Conservation (phyloP, 768 basidiomycete genomes). For the Holtermannia corniformis region DNA sequence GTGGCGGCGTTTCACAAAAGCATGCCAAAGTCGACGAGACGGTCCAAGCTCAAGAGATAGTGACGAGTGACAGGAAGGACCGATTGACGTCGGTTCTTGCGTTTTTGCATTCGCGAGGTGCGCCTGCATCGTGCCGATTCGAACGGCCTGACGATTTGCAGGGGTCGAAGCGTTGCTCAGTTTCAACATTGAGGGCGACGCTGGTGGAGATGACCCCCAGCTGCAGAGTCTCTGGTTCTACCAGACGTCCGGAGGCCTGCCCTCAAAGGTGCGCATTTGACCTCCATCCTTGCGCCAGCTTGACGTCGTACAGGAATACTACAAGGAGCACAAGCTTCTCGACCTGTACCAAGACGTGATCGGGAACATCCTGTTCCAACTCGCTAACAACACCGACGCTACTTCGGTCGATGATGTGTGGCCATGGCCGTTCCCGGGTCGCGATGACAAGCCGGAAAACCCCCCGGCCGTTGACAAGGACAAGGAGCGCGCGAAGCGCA, state of each 20-base stretch:
- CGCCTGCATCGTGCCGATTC: constrained; percentile 13
- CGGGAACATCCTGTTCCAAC: constrained; percentile 54
- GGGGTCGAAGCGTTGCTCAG: constrained; percentile 68
- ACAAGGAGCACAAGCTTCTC: constrained; percentile 62
- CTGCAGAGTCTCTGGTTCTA: constrained; percentile 75
- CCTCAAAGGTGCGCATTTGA: constrained; percentile 57
- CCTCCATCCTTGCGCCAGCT: neutral
- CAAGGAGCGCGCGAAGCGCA: constrained; percentile 50
- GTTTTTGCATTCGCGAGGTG: constrained; percentile 78
- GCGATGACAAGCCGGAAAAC: constrained; percentile 7
- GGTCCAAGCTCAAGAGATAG: constrained; percentile 5
- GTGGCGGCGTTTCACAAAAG: neutral
- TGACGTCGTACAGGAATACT: constrained; percentile 69
- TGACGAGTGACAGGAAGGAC: constrained; percentile 23
- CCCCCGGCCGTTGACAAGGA: constrained; percentile 19
- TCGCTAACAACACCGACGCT: constrained; percentile 45
- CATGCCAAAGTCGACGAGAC: constrained; percentile 1
- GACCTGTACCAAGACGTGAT: constrained; percentile 62
- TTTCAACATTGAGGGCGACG: constrained; percentile 82
- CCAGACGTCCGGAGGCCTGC: constrained; percentile 70
- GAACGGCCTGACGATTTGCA: constrained; percentile 32
- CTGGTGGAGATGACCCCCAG: constrained; percentile 68
- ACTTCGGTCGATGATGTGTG: constrained; percentile 36
- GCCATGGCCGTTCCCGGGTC: constrained; percentile 49
- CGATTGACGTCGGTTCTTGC: constrained; percentile 74